Evolutionary conservation across 495 filamentous ascomycete species (phyloP), one percentile per base, ranked within the genome.

Genomic region (Neurospora pannonica): DNA sequence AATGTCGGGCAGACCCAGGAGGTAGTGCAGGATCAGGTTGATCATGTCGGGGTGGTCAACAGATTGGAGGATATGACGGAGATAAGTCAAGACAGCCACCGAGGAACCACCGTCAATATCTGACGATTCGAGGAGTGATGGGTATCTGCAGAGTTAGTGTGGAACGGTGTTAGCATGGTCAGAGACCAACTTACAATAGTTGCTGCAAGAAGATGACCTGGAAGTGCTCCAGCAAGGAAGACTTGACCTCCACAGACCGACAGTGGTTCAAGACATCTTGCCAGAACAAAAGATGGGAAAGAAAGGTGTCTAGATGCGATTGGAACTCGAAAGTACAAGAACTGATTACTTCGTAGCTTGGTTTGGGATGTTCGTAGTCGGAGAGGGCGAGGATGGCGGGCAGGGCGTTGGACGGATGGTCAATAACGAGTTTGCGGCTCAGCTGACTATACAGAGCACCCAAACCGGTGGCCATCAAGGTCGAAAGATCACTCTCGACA

Each of bases 181-280:
- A 17, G 11, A 54, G 40, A 70, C 21, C 0, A n/a, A 83, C 91
- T 82, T 83, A 99, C 92, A 99, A 82, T 79, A 99, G 84, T 81
- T 98, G 96, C 77, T 98, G 93, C 60, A 99, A 84, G 80, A 99
- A 99, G 11, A 99, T 89, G 75, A 98, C 92, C 79, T 97, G 94
- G 79, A 98, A 99, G 81, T 99, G 97, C 81, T 98, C 97, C 48
- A 99, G 84, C 31, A 99, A 84, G 0, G 94, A 97, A 73, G 92
- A 93, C 76, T 94, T 95, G 70, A 99, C 92, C 79, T 98, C 97
- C 2, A 88, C 86, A 1, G 95, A 98, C 75, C 90, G 90, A 83
- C 96, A 99, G 82, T 98, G 94, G 78, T 98, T 94, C 70, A 99
- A 87, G 19, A 97, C 93, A 81, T 99, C 96, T 78, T 99, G 96